Evolutionary conservation across 441 rosid genomes (phyloP).

Genomic region (Lepidium campestre): DNA sequence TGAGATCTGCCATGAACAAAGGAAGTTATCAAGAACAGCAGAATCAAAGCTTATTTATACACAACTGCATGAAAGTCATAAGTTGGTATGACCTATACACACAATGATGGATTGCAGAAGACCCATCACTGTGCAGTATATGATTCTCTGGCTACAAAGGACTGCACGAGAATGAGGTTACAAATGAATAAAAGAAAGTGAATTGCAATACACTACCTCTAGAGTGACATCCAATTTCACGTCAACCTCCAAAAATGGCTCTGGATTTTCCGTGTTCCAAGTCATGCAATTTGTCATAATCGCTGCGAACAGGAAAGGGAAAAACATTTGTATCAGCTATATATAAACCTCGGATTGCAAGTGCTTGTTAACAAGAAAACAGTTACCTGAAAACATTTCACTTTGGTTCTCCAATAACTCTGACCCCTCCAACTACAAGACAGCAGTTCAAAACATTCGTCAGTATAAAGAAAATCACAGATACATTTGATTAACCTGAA

Average conservation of each 20-base stretch:
- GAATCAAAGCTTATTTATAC: not conserved
- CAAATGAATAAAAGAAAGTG: not conserved
- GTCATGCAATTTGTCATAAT: conserved; percentile 61
- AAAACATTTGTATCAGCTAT: not conserved
- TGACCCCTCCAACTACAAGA: conserved; percentile 71
- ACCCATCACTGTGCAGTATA: not conserved
- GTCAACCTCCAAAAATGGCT: conserved; percentile 65
- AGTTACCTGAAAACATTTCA: conserved; percentile 59
- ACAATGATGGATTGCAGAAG: not conserved
- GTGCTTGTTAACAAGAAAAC: not conserved
- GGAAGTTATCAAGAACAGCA: not conserved
- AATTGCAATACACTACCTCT: conserved; percentile 42
- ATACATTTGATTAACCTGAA: not conserved
- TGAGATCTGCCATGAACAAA: conserved; percentile 44
- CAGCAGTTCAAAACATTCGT: not conserved
- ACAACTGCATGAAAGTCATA: not conserved
- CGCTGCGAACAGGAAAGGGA: conserved; percentile 38
- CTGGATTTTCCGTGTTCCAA: conserved; percentile 54
- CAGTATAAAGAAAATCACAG: not conserved
- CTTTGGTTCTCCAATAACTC: conserved; percentile 65
- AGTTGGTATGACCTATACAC: not conserved
- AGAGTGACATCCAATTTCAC: conserved; percentile 56
- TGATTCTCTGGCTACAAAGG: not conserved
- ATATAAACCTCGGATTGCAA: not conserved
- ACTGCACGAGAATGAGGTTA: not conserved